These are phyloP conservation scores for Rhodotorula taiwanensis DNA, from an alignment of 768 basidiomycete genomes.

Conservation along the genomic window DNA sequence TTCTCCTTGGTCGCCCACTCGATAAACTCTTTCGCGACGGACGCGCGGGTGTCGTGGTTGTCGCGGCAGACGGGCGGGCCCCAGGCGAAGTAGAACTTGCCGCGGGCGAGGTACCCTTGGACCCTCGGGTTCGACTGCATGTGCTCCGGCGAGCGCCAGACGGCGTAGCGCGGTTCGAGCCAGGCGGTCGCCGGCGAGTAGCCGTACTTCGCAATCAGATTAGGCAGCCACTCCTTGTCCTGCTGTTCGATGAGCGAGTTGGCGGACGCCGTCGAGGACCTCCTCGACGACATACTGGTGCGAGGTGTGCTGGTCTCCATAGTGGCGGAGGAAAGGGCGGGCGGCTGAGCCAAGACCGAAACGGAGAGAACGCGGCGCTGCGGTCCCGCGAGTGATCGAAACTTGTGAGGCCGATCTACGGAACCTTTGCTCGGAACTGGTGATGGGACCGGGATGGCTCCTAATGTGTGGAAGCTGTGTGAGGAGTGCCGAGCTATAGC, in stretches of 20 bases:
- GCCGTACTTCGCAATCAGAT: conserved; percentile 30
- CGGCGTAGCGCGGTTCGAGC: conserved; percentile 29
- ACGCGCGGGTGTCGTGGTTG: neutral
- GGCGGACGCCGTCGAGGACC: conserved; percentile 14
- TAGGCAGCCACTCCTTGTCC: conserved; percentile 26
- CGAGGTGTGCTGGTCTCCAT: neutral
- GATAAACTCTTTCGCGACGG: conserved; percentile 21
- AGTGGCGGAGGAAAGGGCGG: neutral
- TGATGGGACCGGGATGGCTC: too few species aligned
- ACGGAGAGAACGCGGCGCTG: neutral
- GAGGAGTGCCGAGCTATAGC: too few species aligned
- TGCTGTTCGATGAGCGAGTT: conserved; percentile 4
- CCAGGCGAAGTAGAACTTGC: conserved; percentile 32
- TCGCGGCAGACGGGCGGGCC: conserved; percentile 28
- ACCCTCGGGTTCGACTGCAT: conserved; percentile 19
- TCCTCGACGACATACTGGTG: conserved; percentile 9
- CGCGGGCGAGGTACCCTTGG: conserved; percentile 29
- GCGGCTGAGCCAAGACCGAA: neutral
- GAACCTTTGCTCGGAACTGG: too few species aligned
- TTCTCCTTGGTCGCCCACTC: conserved; percentile 18
- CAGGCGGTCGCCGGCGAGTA: conserved; percentile 21
- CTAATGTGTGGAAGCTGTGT: too few species aligned
- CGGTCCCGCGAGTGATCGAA: too few species aligned
- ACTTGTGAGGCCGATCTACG: too few species aligned
- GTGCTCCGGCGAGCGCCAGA: conserved; percentile 21